phyloP scores from a whole-genome alignment of 179 eudicot species.

The Dionaea muscipula region DNA sequence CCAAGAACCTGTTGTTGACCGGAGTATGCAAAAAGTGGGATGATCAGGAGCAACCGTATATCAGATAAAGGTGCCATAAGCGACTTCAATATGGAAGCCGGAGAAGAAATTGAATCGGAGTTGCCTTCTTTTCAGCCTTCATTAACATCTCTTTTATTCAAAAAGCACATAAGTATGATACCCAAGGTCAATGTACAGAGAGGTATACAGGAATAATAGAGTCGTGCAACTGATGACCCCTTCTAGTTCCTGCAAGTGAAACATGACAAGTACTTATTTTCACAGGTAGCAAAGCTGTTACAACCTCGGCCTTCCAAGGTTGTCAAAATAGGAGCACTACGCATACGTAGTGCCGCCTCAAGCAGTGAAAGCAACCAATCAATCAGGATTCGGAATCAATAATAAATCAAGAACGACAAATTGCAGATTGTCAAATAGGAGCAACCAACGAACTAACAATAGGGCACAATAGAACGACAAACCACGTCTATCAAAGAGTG shows the following conservation, averaged over 20 bases:
- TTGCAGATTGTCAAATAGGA: too few species aligned
- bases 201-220: slow-evolving; percentile 54
- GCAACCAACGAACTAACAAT: too few species aligned
- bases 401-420: too few species aligned
- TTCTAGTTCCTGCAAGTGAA: slow-evolving; percentile 46
- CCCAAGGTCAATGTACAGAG: slow-evolving; percentile 77
- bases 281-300: not conserved
- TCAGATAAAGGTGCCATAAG: slow-evolving; percentile 50
- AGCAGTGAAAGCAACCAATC: too few species aligned
- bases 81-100: slow-evolving; percentile 42
- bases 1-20: slow-evolving; percentile 98
- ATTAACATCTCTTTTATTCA: slow-evolving; percentile 44
- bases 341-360: too few species aligned
- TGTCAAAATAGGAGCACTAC: too few species aligned
- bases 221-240: slow-evolving; percentile 68
- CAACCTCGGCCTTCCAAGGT: too few species aligned
- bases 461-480: too few species aligned
- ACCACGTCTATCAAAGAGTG: too few species aligned
- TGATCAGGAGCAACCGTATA: slow-evolving; percentile 55
- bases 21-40: slow-evolving; percentile 90
- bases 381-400: too few species aligned
- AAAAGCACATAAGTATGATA: slow-evolving; percentile 70
- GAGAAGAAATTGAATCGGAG: slow-evolving; percentile 28
- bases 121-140: slow-evolving; percentile 34
- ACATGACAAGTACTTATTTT: not conserved